phyloP scores from a whole-genome alignment of 495 filamentous ascomycete species.

The Aspergillus heteromorphus region DNA sequence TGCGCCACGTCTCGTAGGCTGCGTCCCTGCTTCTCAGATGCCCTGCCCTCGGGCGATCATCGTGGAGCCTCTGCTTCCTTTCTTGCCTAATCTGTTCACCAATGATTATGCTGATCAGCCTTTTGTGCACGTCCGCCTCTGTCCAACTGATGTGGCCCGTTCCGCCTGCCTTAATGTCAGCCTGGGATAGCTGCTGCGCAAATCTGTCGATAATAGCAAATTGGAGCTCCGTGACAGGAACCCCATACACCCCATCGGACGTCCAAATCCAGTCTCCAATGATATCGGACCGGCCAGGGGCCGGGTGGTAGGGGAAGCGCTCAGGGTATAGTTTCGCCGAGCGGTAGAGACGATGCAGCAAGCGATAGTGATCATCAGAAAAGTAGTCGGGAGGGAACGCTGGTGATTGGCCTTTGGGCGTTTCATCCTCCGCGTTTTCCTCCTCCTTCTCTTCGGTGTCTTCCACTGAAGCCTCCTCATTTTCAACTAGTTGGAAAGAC shows the following conservation, averaged over 20 bases:
- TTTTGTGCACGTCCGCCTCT: slow-evolving; percentile 40
- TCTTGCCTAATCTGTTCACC: slow-evolving; percentile 43
- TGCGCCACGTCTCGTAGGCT: slow-evolving; percentile 30
- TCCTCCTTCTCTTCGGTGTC: slow-evolving; percentile 9
- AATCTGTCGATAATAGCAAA: slow-evolving; percentile 45
- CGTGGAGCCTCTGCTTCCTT: slow-evolving; percentile 21
- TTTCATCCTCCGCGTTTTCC: slow-evolving; percentile 2
- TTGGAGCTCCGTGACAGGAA: slow-evolving; percentile 41
- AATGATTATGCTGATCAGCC: slow-evolving; percentile 45
- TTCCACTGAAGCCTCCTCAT: slow-evolving; percentile 5
- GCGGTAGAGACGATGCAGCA: slow-evolving; percentile 38
- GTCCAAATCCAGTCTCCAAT: slow-evolving; percentile 46
- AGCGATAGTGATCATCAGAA: slow-evolving; percentile 39
- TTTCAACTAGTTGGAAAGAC: slow-evolving; percentile 3
- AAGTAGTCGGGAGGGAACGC: slow-evolving; percentile 39
- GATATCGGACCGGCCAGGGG: slow-evolving; percentile 33
- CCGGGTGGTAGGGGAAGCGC: slow-evolving; percentile 35
- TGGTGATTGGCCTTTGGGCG: slow-evolving; percentile 15
- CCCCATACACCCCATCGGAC: slow-evolving; percentile 37
- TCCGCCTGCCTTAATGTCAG: slow-evolving; percentile 35
- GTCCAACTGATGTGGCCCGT: slow-evolving; percentile 41
- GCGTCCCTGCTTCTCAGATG: slow-evolving; percentile 13
- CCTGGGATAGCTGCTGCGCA: slow-evolving; percentile 34
- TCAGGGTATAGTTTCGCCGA: slow-evolving; percentile 36
- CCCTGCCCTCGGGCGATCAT: background rate